Evolutionary conservation across 306 rosid genomes (phyloP).

Genomic region (Amphicarpaea edgeworthii): DNA sequence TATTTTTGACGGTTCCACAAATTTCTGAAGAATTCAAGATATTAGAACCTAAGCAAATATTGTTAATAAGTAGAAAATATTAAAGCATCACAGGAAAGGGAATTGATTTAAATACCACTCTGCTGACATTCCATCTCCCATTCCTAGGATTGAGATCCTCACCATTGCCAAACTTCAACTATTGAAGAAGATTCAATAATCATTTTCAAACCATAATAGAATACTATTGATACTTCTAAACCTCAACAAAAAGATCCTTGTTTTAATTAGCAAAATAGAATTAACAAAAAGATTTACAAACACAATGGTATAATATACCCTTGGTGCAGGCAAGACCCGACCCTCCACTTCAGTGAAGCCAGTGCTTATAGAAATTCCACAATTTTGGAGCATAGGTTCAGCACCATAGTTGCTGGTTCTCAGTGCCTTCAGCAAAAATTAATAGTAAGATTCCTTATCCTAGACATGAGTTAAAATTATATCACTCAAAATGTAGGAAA

Average conservation of each 20-base stretch:
- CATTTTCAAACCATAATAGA: constrained; percentile 1
- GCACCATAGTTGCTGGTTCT: constrained; percentile 76
- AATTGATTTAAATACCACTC: constrained; percentile 57
- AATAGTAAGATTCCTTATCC: constrained; percentile 22
- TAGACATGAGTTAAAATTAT: not conserved
- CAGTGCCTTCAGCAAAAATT: constrained; percentile 66
- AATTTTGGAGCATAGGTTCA: constrained; percentile 78
- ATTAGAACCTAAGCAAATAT: constrained; percentile 55
- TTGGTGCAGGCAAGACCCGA: constrained; percentile 90
- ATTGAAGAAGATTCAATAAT: constrained; percentile 36
- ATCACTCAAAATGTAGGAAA: constrained; percentile 32
- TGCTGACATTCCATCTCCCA: constrained; percentile 90
- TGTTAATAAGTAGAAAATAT: constrained; percentile 10
- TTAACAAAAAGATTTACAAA: not conserved
- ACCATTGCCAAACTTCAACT: constrained; percentile 91
- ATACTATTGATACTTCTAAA: not conserved
- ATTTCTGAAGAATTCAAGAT: constrained; percentile 56
- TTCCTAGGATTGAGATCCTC: constrained; percentile 89
- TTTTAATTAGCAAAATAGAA: not conserved
- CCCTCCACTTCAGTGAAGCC: constrained; percentile 92
- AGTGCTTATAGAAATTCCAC: constrained; percentile 73
- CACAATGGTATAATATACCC: constrained; percentile 55
- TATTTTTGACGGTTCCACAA: constrained; percentile 80
- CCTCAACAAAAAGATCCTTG: no score
- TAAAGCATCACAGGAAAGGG: constrained; percentile 38